Evolutionary conservation across 768 basidiomycete species (phyloP).

Genomic region (Phlebiopsis flavidoalba): DNA sequence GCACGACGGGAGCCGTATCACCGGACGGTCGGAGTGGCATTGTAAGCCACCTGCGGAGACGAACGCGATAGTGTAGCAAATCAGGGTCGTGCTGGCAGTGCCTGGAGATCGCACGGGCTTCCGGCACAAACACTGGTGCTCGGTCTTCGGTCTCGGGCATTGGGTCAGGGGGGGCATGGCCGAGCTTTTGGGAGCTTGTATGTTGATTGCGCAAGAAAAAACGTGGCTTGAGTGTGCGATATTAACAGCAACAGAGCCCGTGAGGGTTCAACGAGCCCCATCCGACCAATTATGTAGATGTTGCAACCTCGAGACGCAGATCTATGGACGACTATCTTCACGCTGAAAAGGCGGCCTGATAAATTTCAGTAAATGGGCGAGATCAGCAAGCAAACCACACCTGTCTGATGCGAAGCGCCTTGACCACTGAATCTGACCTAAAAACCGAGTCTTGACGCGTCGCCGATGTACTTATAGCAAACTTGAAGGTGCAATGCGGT

Average conservation of each 20-base stretch:
- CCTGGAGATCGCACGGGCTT: no score
- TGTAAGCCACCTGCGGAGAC: no score
- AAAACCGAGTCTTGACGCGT: neutral
- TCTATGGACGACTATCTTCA: neutral
- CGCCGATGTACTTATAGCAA: neutral
- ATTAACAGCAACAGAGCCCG: neutral
- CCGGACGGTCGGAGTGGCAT: neutral
- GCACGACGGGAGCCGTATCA: neutral
- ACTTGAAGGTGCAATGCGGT: neutral
- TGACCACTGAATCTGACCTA: neutral
- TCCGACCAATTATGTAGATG: neutral
- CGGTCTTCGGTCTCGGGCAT: conserved; percentile 1
- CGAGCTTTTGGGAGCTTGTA: neutral
- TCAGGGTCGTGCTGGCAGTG: no score
- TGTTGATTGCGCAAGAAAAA: neutral
- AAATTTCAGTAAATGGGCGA: no score
- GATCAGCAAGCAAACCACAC: no score
- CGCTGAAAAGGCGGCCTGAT: no score
- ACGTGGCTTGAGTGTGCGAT: neutral
- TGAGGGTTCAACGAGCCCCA: neutral
- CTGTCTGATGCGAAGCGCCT: neutral
- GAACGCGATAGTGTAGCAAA: no score
- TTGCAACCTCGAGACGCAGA: neutral
- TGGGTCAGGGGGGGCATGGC: neutral
- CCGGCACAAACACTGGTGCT: neutral